Evolutionary conservation across 176 grass and related monocot species (phyloP).

Genomic region (Oryza longistaminata): DNA sequence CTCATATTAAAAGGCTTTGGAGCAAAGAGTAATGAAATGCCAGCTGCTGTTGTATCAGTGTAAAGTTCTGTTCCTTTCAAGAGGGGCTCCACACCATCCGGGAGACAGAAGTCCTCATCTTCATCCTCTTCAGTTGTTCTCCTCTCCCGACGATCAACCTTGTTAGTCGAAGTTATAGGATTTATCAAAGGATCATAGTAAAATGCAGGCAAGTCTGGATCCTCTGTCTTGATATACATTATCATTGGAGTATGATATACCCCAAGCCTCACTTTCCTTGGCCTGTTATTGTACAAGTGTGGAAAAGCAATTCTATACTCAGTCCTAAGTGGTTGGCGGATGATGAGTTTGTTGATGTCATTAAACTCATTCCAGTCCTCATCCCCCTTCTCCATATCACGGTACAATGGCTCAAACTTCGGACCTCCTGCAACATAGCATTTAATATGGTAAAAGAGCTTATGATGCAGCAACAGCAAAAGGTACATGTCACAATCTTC

Average conservation of each 20-base stretch:
- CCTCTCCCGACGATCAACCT: conserved; percentile 69
- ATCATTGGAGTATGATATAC: conserved; percentile 97
- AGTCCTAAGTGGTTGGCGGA: conserved; percentile 92
- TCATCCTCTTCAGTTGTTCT: conserved; percentile 69
- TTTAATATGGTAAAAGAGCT: conserved; percentile 1
- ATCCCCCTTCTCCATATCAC: conserved; percentile 99
- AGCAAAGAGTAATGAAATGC: conserved; percentile 88
- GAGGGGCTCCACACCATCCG: conserved; percentile 86
- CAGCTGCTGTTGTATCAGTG: conserved; percentile 91
- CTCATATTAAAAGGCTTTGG: conserved; percentile 94
- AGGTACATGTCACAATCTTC: not conserved
- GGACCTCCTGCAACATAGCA: conserved; percentile 60
- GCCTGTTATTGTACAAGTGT: conserved; percentile 96
- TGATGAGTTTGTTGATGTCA: conserved; percentile 99
- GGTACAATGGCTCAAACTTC: conserved; percentile 96
- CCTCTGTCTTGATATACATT: conserved; percentile 99
- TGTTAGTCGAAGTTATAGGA: conserved; percentile 84
- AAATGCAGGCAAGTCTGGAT: conserved; percentile 98
- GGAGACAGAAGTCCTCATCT: conserved; percentile 80
- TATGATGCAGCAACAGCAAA: not conserved
- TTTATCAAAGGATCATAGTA: conserved; percentile 99
- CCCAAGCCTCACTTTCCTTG: conserved; percentile 94
- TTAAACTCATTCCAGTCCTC: conserved; percentile 99
- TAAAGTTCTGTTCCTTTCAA: conserved; percentile 64
- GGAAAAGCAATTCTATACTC: conserved; percentile 99